Evolutionary conservation across 1,284 basidiomycete species (phyloP), one percentile per base, ranked within the genome.

Genomic region (Vanrija sp.): DNA sequence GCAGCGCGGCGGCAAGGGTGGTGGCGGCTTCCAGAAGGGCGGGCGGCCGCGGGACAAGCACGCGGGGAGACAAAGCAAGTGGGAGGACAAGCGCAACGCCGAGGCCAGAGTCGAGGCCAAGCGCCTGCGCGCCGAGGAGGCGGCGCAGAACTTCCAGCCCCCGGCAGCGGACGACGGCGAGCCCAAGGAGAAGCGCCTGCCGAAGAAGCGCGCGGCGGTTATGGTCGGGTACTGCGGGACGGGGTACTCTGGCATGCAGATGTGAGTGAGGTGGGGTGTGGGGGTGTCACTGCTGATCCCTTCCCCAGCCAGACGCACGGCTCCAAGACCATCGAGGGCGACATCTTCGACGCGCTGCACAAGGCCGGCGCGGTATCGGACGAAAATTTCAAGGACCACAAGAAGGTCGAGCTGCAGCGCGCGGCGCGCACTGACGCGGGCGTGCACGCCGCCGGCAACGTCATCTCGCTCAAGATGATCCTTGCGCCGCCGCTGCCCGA

Each of bases 351-450:
- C 48, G 91, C 92, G 0, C 82, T 98, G 54, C 87, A 93, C 40
- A 86, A 87, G 63, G 88, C 87, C 6, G 95, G 94, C 7, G 93
- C 91, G 5, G 87, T 99, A 10, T 94, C 90, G 38, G 80, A 86
- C 55, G 94, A 97, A 69, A 99, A 99, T 68, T 86, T 93, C 0
- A 85, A 89, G 59, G 88, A 97, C 74, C 89, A 92, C 26, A 84
- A 85, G 49, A 98, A 98, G 80, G 88, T 94, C 51, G 84, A 83
- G 47, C 83, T 98, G 14, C 86, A 86, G 44, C 85, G 96, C 39
- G 91, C 95, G 3, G 96, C 96, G 6, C 82, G 96, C 3, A 99
- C 96, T 0, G 96, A 99, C 74, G 51, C 94, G 1, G 96, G 96
- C 18, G 96, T 99, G 6, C 94, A 98, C 71, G 96, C 96, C 6